Evolutionary conservation across 2,329 filamentous ascomycete species (phyloP), one percentile per base, ranked within the genome.

Genomic region (Colletotrichum tabaci): DNA sequence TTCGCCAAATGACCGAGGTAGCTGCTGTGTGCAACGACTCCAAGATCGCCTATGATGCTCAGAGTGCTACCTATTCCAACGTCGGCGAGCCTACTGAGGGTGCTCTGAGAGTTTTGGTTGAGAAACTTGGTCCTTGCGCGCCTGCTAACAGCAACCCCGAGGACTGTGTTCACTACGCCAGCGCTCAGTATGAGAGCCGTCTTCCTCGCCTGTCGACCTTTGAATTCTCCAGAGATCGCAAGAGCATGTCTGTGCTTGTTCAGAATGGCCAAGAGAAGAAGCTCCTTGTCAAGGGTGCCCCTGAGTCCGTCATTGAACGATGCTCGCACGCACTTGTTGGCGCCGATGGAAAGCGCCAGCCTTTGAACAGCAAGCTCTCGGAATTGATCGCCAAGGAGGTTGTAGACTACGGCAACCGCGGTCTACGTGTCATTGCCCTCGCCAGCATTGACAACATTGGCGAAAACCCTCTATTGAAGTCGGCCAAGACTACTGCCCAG

Each of bases 161-260:
- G 72, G 87, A 95, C 74, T 90, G 90, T 74, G 87, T 96, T 50
- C 93, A 98, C 84, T 90, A 92, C 77, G 91, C 94, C 71, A 98
- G 95, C 85, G 88, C 91, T 74, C 91, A 92, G 83, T 98, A 98
- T 80, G 95, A 97, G 84, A 87, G 90, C 75, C 88, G 90, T 75
- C 89, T 92, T 61, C 90, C 91, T 63, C 91, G 93, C 52, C 87
- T 98, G 67, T 92, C 95, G 10, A 98, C 95, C 13, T 99, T 94
- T 77, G 96, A 99, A 81, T 99, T 99, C 84, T 98, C 96, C 1
- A 92, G 96, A 77, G 96, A 99, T 82, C 91, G 96, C 74, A 99
- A 99, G 90, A 98, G 96, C 83, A 99, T 99, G 96, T 99, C 96
- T 58, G 97, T 99, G 46, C 86, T 98, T 71, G 94, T 97, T 74